These are phyloP conservation scores for Metahyphopichia silvanorum DNA, from an alignment of 805 yeast genomes.

Conservation along the genomic window DNA sequence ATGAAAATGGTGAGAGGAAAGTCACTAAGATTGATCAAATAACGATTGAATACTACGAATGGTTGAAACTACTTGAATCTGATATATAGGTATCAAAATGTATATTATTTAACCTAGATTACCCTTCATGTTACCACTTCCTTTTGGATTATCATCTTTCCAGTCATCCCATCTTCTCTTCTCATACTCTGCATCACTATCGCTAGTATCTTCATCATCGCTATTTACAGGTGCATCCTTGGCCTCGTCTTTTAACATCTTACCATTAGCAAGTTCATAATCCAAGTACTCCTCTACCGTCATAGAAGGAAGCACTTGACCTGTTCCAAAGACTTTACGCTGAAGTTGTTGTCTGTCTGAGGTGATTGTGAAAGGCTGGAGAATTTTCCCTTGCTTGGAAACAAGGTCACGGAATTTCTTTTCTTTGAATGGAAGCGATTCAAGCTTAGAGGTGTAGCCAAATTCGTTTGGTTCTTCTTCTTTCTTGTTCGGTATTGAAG, in stretches of 20 bases:
- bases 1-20: constrained; percentile 9
- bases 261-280: constrained; percentile 81
- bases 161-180: constrained; percentile 93
- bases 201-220: constrained; percentile 56
- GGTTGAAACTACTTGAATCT: constrained; percentile 30
- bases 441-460: constrained; percentile 65
- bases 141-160: constrained; percentile 78
- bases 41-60: constrained; percentile 28
- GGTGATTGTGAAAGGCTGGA: constrained; percentile 80
- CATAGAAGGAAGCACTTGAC: constrained; percentile 92
- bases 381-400: constrained; percentile 71
- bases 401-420: constrained; percentile 35
- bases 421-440: constrained; percentile 34
- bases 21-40: constrained; percentile 28
- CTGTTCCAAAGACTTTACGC: constrained; percentile 79
- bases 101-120: constrained; percentile 30
- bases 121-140: constrained; percentile 79
- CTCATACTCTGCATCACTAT: constrained; percentile 66
- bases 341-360: constrained; percentile 51
- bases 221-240: constrained; percentile 32
- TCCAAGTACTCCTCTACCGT: constrained; percentile 88
- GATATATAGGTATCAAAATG: constrained; percentile 6
- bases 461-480: constrained; percentile 19
- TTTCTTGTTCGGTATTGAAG: constrained; percentile 4
- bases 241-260: constrained; percentile 56